phyloP scores from a whole-genome alignment of 768 basidiomycete species.

The Suillus plorans region DNA sequence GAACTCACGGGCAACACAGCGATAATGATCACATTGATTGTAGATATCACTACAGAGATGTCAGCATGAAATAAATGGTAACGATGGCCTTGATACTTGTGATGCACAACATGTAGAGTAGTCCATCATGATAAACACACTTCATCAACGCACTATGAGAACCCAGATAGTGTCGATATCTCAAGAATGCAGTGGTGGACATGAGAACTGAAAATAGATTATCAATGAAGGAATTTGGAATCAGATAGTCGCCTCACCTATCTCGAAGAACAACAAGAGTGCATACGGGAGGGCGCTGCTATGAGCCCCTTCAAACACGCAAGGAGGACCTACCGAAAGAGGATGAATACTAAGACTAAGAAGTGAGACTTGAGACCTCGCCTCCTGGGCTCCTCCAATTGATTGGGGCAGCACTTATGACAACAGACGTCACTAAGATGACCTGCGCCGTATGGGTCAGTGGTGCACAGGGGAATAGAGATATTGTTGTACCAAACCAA shows the following conservation, averaged over 20 bases:
- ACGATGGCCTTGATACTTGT: neutral
- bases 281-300: constrained; percentile 3
- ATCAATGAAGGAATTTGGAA: neutral
- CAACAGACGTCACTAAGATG: neutral
- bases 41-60: neutral
- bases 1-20: neutral
- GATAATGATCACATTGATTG: neutral
- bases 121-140: constrained; percentile 5
- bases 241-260: neutral
- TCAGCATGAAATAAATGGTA: neutral
- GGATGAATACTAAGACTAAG: neutral
- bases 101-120: neutral
- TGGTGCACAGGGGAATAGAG: neutral
- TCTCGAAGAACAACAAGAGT: constrained; percentile 5
- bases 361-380: neutral
- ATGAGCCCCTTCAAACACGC: neutral
- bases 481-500: neutral
- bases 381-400: neutral
- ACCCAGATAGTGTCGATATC: constrained; percentile 5
- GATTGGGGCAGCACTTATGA: neutral
- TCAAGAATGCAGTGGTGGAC: neutral
- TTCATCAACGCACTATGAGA: neutral
- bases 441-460: neutral
- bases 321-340: neutral
- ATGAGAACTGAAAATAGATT: neutral